Percentiles rank a stretch among this genome's conserved stretches.
Conservation (phyloP, 2,329 filamentous ascomycete genomes). For the Magnaporthiopsis rhizophila region DNA sequence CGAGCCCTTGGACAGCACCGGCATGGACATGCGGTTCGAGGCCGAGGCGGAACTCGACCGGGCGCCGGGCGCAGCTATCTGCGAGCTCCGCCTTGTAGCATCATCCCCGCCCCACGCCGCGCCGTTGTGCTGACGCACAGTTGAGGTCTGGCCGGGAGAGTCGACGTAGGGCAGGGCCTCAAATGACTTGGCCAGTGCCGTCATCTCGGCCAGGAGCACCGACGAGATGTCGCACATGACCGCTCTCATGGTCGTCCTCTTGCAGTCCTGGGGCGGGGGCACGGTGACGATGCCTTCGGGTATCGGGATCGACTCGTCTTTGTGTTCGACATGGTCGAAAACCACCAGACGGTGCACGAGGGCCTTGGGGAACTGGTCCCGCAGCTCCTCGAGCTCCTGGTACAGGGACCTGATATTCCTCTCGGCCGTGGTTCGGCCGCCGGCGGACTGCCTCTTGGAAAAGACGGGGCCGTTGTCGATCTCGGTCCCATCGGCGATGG, state of each 20-base stretch:
- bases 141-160: slow-evolving; percentile 54
- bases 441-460: slow-evolving; percentile 45
- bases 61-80: slow-evolving; percentile 37
- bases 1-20: slow-evolving; percentile 42
- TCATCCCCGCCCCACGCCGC: slow-evolving; percentile 33
- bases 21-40: slow-evolving; percentile 75
- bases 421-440: slow-evolving; percentile 43
- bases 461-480: slow-evolving; percentile 46
- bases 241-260: slow-evolving; percentile 72
- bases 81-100: slow-evolving; percentile 44
- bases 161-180: slow-evolving; percentile 69
- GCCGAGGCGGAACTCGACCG: slow-evolving; percentile 44
- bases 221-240: slow-evolving; percentile 74
- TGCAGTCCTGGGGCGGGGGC: slow-evolving; percentile 59
- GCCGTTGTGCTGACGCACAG: slow-evolving; percentile 32
- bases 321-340: slow-evolving; percentile 59
- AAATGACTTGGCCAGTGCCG: slow-evolving; percentile 62
- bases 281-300: slow-evolving; percentile 64
- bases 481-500: slow-evolving; percentile 74
- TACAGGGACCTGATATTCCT: slow-evolving; percentile 51
- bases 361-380: slow-evolving; percentile 66
- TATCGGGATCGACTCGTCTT: slow-evolving; percentile 42
- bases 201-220: slow-evolving; percentile 66
- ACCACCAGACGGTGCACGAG: slow-evolving; percentile 72
- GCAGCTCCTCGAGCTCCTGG: slow-evolving; percentile 62